Base-by-base conservation (phyloP, 1,284 basidiomycete species). In the Sporisorium scitamineum region DNA sequence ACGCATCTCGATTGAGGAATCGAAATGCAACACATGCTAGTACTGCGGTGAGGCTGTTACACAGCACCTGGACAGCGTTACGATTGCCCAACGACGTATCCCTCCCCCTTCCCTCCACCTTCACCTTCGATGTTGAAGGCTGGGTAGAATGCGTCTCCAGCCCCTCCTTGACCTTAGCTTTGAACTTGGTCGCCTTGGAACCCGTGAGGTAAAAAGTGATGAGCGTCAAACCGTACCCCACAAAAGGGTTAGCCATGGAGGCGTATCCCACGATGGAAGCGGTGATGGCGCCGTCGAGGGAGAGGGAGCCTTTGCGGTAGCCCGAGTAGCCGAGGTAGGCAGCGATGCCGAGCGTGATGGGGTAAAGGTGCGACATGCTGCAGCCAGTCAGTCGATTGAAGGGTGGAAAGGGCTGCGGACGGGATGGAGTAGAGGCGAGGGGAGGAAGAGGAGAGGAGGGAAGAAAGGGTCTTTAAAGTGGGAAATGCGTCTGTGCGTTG, bases 131-230 rank as follows among this genome's bases (percentile, higher is more conserved):
- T 18, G 34, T 20, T 6, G 48, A 13, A 41, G 44, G 9, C 3
- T 45, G 41, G n/a, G 10, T 22, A 8, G 44, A 26, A 11, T 71
- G 63, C 18, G 60, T 57, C 84, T 98, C 95, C 27, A 95, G 88
- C 65, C 87, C 87, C 2, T 90, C 90, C 85, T 97, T 98, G 56
- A 86, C 51, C 1, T 79, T 65, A 0, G 87, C 86, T 70, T 89
- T 88, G 80, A 87, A 85, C 89, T 94, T 95, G 6, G 95, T 97
- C 0, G 94, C 94, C 54, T 90, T 88, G 55, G 92, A 93, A 0
- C 92, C 94, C 1, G 91, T 80, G 20, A 95, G 87, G 85, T 96
- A 81, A 58, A 81, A 80, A 39, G 55, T 59, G 56, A 84, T 68
- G 10, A 84, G 72, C 32, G 76, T 61, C 20, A 68, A n/a, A 0